phyloP scores from a whole-genome alignment of 2,329 filamentous ascomycete genomes.

The Coleophoma eucalyptorum region DNA sequence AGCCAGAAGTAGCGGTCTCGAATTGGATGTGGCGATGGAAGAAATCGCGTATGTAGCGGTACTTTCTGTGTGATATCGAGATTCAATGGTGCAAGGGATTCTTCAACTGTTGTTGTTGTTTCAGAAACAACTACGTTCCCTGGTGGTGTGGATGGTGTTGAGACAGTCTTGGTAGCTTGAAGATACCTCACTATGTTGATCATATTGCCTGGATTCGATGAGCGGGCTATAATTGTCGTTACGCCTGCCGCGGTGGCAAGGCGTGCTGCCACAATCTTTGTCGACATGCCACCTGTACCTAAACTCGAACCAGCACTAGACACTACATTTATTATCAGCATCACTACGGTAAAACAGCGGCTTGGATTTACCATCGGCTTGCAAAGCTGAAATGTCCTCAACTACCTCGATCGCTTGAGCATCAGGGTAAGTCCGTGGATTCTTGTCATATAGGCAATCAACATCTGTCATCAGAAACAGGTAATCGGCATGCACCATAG shows the following conservation, averaged over 20 bases:
- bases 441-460: slow-evolving; percentile 95
- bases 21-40: slow-evolving; percentile 79
- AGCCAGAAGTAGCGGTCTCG: slow-evolving; percentile 97
- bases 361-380: slow-evolving; percentile 64
- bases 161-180: slow-evolving; percentile 50
- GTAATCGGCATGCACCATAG: slow-evolving; percentile 95
- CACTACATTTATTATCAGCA: slow-evolving; percentile 42
- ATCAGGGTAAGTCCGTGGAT: slow-evolving; percentile 80
- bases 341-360: slow-evolving; percentile 8
- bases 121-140: slow-evolving; percentile 10
- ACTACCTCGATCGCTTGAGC: slow-evolving; percentile 90
- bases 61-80: slow-evolving; percentile 35
- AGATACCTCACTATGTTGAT: slow-evolving; percentile 79
- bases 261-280: slow-evolving; percentile 91
- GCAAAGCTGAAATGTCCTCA: slow-evolving; percentile 77
- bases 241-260: slow-evolving; percentile 92
- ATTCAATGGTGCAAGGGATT: slow-evolving; percentile 33
- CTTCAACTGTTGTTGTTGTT: slow-evolving; percentile 4
- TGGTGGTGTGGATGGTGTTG: slow-evolving; percentile 11
- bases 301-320: slow-evolving; percentile 84
- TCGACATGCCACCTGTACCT: slow-evolving; percentile 95
- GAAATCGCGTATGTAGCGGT: slow-evolving; percentile 87
- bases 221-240: slow-evolving; percentile 91
- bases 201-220: slow-evolving; percentile 91
- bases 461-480: slow-evolving; percentile 99